Percentiles rank a stretch among this genome's conserved stretches.
phyloP scores from a whole-genome alignment of 228 moss, liverwort and hornwort genomes.

The Sphagnum magellanicum region DNA sequence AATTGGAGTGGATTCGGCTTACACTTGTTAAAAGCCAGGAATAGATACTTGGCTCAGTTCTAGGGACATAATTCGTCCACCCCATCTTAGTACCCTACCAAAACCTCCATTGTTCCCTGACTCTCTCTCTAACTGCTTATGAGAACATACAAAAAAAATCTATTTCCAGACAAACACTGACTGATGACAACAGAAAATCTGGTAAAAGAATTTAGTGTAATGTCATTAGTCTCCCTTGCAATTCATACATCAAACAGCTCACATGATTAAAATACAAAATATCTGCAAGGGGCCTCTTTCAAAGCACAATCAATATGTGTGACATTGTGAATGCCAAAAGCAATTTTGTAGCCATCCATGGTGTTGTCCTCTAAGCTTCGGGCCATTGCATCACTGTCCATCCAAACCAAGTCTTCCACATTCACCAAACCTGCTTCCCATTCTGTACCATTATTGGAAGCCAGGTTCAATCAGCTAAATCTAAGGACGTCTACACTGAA shows the following conservation, averaged over 20 bases:
- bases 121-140: too few species aligned
- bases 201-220: too few species aligned
- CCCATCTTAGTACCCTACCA: conserved; percentile 76
- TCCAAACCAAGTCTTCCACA: conserved; percentile 72
- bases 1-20: conserved; percentile 7
- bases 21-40: conserved; percentile 85
- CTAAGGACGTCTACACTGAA: too few species aligned
- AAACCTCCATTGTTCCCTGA: neutral
- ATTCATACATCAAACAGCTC: too few species aligned
- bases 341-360: conserved; percentile 91
- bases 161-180: too few species aligned
- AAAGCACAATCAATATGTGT: conserved; percentile 80
- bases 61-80: conserved; percentile 85
- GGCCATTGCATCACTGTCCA: conserved; percentile 90
- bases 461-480: too few species aligned
- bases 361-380: conserved; percentile 64
- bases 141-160: too few species aligned
- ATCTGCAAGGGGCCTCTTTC: conserved; percentile 49
- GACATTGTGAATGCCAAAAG: conserved; percentile 95
- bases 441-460: too few species aligned
- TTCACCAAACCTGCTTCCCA: conserved; percentile 57
- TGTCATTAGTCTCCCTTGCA: too few species aligned
- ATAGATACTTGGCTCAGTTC: conserved; percentile 84
- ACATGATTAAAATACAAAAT: neutral
- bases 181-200: too few species aligned